phyloP scores from a whole-genome alignment of 2,329 filamentous ascomycete genomes.

The Colletotrichum salicis region DNA sequence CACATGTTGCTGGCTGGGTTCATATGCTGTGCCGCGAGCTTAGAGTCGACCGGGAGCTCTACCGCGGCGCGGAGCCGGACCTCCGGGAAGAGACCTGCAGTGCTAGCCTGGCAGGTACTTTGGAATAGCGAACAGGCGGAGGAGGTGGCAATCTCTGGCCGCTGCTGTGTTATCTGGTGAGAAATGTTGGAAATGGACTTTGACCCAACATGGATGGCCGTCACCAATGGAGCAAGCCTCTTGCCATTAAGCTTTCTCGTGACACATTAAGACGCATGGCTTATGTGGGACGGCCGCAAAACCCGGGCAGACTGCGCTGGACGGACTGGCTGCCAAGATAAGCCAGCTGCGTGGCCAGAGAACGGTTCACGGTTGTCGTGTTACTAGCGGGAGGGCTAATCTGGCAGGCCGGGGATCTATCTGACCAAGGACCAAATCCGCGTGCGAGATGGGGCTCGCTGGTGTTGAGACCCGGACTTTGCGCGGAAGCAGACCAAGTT shows the following conservation, averaged over 20 bases:
- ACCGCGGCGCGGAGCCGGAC: constrained; percentile 24
- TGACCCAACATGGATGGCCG: background rate
- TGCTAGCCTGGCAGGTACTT: background rate
- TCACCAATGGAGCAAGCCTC: constrained; percentile 1
- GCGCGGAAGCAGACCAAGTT: constrained; percentile 22
- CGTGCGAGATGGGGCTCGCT: constrained; percentile 1
- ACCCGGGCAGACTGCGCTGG: background rate
- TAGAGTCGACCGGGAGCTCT: constrained; percentile 2
- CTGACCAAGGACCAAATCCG: constrained; percentile 12
- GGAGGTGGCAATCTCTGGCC: background rate
- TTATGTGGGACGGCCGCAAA: constrained; percentile 5
- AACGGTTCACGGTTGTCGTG: constrained; percentile 33
- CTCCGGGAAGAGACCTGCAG: background rate
- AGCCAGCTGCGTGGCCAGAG: constrained; percentile 26
- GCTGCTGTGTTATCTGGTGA: background rate
- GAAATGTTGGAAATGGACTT: background rate
- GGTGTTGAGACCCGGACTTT: constrained; percentile 26
- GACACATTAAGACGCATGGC: constrained; percentile 26
- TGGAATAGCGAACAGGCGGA: background rate
- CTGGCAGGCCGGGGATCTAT: constrained; percentile 21
- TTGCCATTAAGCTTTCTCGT: constrained; percentile 29
- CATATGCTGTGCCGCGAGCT: background rate
- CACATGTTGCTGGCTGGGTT: constrained; percentile 17
- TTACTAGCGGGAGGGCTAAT: constrained; percentile 34
- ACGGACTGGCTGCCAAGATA: constrained; percentile 12